Conservation (phyloP, 179 eudicot species). For the Spergularia azorica region DNA sequence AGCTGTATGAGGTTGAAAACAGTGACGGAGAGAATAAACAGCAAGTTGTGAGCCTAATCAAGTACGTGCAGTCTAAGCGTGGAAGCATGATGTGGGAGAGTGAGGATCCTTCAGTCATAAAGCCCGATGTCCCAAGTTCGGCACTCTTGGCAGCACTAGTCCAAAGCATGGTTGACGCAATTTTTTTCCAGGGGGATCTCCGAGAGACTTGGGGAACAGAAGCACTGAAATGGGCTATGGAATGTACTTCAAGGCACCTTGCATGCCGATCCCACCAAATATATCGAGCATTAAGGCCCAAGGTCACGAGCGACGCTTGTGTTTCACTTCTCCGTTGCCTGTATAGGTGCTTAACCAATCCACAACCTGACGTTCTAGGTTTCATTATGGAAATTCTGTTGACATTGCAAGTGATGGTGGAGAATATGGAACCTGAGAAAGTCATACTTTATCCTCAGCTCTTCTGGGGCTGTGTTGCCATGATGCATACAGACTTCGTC, state of each 20-base stretch:
- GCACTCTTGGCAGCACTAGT: conserved; percentile 95
- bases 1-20: conserved; percentile 90
- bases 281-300: conserved; percentile 90
- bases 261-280: conserved; percentile 99
- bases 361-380: conserved; percentile 88
- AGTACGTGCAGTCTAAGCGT: conserved; percentile 94
- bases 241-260: conserved; percentile 96
- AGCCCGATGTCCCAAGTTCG: conserved; percentile 92
- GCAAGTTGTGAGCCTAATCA: conserved; percentile 93
- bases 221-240: conserved; percentile 99
- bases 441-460: conserved; percentile 98
- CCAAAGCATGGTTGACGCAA: conserved; percentile 99
- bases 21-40: conserved; percentile 97
- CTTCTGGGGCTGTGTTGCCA: conserved; percentile 99
- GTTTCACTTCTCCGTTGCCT: conserved; percentile 97
- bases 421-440: conserved; percentile 97
- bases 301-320: conserved; percentile 88
- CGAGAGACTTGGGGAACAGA: conserved; percentile 99
- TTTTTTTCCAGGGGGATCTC: conserved; percentile 95
- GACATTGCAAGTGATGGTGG: conserved; percentile 99
- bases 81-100: conserved; percentile 99
- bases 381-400: conserved; percentile 85
- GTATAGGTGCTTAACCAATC: conserved; percentile 82
- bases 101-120: conserved; percentile 84
- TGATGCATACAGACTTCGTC: conserved; percentile 98